Conservation (phyloP, 441 rosid species). For the Biscutella laevigata region DNA sequence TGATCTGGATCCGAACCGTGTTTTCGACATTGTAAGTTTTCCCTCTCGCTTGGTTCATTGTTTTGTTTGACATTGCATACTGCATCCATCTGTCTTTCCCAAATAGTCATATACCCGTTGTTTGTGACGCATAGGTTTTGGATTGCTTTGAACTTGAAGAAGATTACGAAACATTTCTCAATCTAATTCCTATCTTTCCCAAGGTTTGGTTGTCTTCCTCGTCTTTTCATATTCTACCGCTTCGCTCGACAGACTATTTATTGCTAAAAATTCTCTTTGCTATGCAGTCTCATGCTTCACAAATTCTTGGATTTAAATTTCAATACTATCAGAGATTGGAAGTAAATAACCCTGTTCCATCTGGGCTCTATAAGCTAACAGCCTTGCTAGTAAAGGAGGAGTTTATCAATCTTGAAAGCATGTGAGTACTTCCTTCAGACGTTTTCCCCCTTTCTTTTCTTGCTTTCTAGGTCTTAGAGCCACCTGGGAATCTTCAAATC, state of each 20-base stretch:
- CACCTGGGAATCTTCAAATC: not conserved
- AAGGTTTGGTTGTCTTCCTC: slow-evolving; percentile 47
- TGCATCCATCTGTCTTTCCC: not conserved
- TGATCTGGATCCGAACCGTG: slow-evolving; percentile 99
- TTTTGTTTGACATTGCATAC: slow-evolving; percentile 7
- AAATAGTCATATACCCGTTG: slow-evolving; percentile 18
- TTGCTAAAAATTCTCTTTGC: slow-evolving; percentile 16
- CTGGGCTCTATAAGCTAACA: slow-evolving; percentile 87
- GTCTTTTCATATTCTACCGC: slow-evolving; percentile 4
- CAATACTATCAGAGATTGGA: slow-evolving; percentile 93
- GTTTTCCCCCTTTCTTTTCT: not conserved
- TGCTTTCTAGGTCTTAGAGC: not conserved
- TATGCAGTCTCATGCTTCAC: slow-evolving; percentile 99
- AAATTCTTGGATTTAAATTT: slow-evolving; percentile 98
- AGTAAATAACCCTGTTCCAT: slow-evolving; percentile 74
- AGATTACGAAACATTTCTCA: slow-evolving; percentile 59
- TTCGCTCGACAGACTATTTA: slow-evolving; percentile 2
- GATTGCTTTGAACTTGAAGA: slow-evolving; percentile 97
- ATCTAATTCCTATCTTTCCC: slow-evolving; percentile 91
- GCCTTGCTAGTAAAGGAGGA: slow-evolving; percentile 92
- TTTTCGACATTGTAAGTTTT: slow-evolving; percentile 93
- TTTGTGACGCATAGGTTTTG: slow-evolving; percentile 54
- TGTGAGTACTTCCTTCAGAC: slow-evolving; percentile 44
- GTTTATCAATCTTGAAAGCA: slow-evolving; percentile 91
- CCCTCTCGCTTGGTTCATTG: not conserved